These are phyloP conservation scores for Brassica nigra DNA, from an alignment of 345 rosid species.

Conservation along the genomic window DNA sequence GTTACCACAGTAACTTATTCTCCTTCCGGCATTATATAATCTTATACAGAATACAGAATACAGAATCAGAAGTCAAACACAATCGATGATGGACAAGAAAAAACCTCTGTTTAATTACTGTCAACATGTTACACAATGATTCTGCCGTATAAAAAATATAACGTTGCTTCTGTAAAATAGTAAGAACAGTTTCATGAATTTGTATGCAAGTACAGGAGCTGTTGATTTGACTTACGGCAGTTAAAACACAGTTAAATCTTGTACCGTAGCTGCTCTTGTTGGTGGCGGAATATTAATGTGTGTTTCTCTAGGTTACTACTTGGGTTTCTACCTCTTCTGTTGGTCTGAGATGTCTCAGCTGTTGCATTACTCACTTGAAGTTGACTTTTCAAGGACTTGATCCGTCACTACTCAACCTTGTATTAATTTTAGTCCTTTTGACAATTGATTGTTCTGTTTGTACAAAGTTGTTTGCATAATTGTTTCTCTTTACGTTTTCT, in stretches of 20 bases:
- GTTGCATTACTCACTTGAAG: conserved; percentile 21
- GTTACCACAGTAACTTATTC: not conserved
- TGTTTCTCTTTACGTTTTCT: not conserved
- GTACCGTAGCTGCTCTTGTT: conserved; percentile 23
- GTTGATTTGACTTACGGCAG: not conserved
- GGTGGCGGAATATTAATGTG: not conserved
- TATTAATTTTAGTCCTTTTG: not conserved
- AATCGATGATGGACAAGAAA: not conserved
- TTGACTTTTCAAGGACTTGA: conserved; percentile 22
- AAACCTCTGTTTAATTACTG: too few species aligned
- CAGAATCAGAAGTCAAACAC: not conserved
- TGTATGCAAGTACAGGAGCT: not conserved
- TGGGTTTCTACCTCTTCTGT: not conserved
- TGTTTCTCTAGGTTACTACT: not conserved
- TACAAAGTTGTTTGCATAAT: conserved; percentile 15
- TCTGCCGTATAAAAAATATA: too few species aligned
- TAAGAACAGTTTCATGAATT: not conserved
- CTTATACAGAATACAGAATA: not conserved
- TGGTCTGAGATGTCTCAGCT: conserved; percentile 23
- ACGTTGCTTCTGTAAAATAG: too few species aligned
- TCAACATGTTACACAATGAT: too few species aligned
- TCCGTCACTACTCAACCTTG: conserved; percentile 12
- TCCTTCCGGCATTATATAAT: not conserved
- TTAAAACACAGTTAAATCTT: conserved; percentile 1
- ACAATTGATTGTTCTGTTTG: conserved; percentile 1